Conservation (phyloP, 139 green algal species). For the Micractinium sp. region DNA sequence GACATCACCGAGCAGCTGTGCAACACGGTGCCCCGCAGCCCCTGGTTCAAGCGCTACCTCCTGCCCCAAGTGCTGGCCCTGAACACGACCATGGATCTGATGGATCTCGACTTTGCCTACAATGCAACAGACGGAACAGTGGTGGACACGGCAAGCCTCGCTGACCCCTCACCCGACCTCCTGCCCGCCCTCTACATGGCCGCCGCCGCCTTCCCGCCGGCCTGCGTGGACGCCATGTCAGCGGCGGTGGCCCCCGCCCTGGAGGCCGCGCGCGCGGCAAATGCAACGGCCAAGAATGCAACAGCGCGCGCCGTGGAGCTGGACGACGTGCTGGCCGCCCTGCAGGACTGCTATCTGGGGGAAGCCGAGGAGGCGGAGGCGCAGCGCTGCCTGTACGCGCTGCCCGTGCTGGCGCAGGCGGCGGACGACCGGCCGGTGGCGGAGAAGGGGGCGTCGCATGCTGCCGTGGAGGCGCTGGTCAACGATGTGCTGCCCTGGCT, state of each 20-base stretch:
- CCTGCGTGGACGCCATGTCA: neutral
- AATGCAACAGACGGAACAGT: neutral
- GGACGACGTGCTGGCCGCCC: neutral
- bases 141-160: neutral
- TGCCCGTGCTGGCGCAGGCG: neutral
- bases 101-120: too few species aligned
- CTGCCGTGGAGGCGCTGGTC: neutral
- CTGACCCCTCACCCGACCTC: neutral
- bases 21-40: neutral
- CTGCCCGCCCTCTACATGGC: neutral
- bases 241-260: neutral
- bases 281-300: neutral
- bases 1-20: neutral
- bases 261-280: neutral
- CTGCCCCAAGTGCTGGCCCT: neutral
- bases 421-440: neutral
- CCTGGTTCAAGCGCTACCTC: neutral
- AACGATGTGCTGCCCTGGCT: neutral
- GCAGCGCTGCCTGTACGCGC: slow-evolving; percentile 15
- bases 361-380: neutral
- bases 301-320: neutral
- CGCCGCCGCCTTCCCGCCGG: neutral
- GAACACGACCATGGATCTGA: neutral
- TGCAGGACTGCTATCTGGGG: slow-evolving; percentile 9
- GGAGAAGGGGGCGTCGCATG: too few species aligned